Base-by-base conservation (phyloP, 2,329 filamentous ascomycete genomes). In the Zasmidium angulare region DNA sequence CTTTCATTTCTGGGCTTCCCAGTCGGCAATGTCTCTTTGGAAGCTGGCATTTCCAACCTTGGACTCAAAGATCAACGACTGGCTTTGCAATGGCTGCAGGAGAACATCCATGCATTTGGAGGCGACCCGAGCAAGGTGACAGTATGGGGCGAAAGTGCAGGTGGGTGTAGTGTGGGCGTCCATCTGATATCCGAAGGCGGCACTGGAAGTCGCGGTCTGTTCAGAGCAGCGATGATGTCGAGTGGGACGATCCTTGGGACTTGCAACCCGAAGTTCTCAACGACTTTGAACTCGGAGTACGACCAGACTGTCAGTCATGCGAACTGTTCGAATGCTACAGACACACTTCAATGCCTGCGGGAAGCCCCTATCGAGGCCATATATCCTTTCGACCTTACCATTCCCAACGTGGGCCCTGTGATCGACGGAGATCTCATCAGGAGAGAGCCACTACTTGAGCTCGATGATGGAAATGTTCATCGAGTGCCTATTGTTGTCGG, bases 111-210 rank as follows among this genome's bases (percentile, higher is more conserved):
- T 2, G 62, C 61, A 11, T 69, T 69, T 50, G 67, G 67, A 26
- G 67, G 67, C 12, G 61, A 69, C 48, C 53, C 60, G 1, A 10
- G 46, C 14, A 54, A 60, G 58, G 78, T 67, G 20, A 65, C 60
- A 3, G 43, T 64, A 17, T 59, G 46, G 52, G 57, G 57, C 2
- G 26, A 55, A 19, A 52, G 47, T 29, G 77, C 77, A n/a, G 65
- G 69, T n/a, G 90, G 91, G 3, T 43, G 36, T 17, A 43, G 36
- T 43, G 14, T 17, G 3, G 82, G 88, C 52, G 84, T 91, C 67
- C 89, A 93, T 67, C 90, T 91, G 85, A 77, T 84, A 0, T 76
- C 91, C 2, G 90, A 89, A 65, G 82, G 85, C 31, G 89, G 89
- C 7, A 78, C 92, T 71, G 79, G 85, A 4, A 43, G 36, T 17